These are phyloP conservation scores for Xylariaceae sp. DNA, from an alignment of 2,329 filamentous ascomycete species.

Conservation along the genomic window DNA sequence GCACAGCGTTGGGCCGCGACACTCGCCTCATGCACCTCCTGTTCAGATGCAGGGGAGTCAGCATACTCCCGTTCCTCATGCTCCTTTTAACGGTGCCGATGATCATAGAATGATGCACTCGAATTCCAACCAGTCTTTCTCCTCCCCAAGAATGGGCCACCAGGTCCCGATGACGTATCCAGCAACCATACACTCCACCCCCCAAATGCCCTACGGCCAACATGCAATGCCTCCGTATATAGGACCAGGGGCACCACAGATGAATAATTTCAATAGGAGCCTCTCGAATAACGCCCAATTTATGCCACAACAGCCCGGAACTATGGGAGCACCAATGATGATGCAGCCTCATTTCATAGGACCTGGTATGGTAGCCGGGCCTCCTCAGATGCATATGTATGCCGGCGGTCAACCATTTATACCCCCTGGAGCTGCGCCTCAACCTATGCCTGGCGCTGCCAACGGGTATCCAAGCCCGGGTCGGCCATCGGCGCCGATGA, in stretches of 20 bases:
- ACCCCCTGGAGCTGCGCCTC: slow-evolving; percentile 60
- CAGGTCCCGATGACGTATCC: slow-evolving; percentile 74
- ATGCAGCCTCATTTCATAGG: slow-evolving; percentile 78
- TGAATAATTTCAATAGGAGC: slow-evolving; percentile 70
- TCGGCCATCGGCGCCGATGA: slow-evolving; percentile 80
- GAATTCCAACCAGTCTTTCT: slow-evolving; percentile 82
- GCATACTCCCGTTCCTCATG: slow-evolving; percentile 69
- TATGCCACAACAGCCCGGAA: slow-evolving; percentile 70
- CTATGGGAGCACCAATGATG: slow-evolving; percentile 83
- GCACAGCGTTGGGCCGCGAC: slow-evolving; percentile 69
- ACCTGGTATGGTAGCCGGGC: slow-evolving; percentile 70
- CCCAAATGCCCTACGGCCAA: slow-evolving; percentile 74
- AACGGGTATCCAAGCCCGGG: slow-evolving; percentile 90
- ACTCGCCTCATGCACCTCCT: slow-evolving; percentile 76
- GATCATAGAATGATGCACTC: slow-evolving; percentile 89
- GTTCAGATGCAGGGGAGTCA: slow-evolving; percentile 79
- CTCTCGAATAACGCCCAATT: slow-evolving; percentile 77
- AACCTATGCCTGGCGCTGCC: slow-evolving; percentile 63
- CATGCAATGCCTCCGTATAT: slow-evolving; percentile 75
- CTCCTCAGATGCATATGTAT: slow-evolving; percentile 82
- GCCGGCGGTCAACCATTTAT: slow-evolving; percentile 72
- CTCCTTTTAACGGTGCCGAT: slow-evolving; percentile 75
- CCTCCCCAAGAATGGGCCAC: slow-evolving; percentile 79
- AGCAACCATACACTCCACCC: slow-evolving; percentile 69
- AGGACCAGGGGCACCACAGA: slow-evolving; percentile 71